These are phyloP conservation scores for Sequoiadendron giganteum DNA, from an alignment of 75 land plant species.

Conservation along the genomic window DNA sequence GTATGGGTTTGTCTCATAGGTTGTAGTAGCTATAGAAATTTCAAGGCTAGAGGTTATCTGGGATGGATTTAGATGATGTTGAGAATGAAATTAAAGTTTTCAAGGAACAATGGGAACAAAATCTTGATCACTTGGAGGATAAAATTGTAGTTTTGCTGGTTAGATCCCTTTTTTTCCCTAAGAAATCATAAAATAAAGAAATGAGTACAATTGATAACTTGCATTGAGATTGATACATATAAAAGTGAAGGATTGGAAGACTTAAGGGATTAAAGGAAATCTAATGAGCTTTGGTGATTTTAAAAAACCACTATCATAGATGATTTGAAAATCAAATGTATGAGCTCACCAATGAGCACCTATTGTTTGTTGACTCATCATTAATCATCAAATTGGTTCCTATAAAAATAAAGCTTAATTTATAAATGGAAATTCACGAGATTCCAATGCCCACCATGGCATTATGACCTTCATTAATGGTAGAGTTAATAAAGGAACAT, in stretches of 20 bases:
- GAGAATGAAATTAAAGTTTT: conserved; percentile 70
- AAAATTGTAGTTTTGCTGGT: conserved; percentile 79
- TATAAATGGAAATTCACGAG: too few relatives aligned
- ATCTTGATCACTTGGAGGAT: conserved; percentile 74
- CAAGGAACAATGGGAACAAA: conserved; percentile 61
- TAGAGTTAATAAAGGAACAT: too few relatives aligned
- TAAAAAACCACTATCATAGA: too few relatives aligned
- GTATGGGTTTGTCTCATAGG: too few relatives aligned
- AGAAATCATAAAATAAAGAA: not conserved
- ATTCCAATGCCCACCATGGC: too few relatives aligned
- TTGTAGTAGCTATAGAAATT: too few relatives aligned
- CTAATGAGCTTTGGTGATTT: not conserved
- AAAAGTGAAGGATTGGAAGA: not conserved
- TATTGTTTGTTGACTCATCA: not conserved
- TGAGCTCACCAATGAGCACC: not conserved
- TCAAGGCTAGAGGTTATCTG: too few relatives aligned
- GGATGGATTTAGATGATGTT: too few relatives aligned
- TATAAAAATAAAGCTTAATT: too few relatives aligned
- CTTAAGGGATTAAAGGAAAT: not conserved
- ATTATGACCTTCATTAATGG: too few relatives aligned
- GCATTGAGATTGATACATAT: not conserved
- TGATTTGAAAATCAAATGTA: not conserved
- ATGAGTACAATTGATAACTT: not conserved
- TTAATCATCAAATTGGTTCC: not conserved
- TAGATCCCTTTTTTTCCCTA: conserved; percentile 13